A percentile compares a stretch with the other conserved stretches of the same genome.
phyloP scores from a whole-genome alignment of 176 grass and related monocot species.

The Poa pratensis region DNA sequence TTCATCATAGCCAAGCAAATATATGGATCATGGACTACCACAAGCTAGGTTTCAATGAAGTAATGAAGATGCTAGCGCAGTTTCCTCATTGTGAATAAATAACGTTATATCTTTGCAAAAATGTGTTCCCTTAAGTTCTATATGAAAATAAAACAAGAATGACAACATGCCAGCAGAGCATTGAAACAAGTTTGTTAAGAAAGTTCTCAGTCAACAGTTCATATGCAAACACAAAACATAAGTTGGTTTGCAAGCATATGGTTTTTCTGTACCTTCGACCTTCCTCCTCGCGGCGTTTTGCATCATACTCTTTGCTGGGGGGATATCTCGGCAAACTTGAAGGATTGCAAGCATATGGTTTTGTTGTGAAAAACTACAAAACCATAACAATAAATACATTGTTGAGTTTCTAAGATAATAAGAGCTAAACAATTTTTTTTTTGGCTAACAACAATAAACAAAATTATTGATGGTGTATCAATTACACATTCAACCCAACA shows the following conservation, averaged over 20 bases:
- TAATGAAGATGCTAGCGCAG: neutral
- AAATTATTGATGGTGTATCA: neutral
- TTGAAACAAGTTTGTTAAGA: neutral
- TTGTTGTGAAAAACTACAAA: constrained; percentile 86
- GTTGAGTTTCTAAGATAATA: constrained; percentile 1
- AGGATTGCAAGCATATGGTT: constrained; percentile 92
- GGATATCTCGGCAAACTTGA: constrained; percentile 92
- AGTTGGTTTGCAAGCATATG: neutral
- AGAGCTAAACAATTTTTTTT: neutral
- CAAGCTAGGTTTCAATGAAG: neutral
- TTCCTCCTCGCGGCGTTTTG: constrained; percentile 89
- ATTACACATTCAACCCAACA: constrained; percentile 14
- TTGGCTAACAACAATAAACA: neutral
- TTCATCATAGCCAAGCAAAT: constrained; percentile 28
- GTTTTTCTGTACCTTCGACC: constrained; percentile 60
- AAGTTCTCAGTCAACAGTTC: constrained; percentile 5
- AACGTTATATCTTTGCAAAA: neutral
- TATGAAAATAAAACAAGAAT: neutral
- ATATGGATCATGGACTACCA: neutral
- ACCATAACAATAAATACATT: constrained; percentile 25
- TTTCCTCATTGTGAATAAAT: constrained; percentile 8
- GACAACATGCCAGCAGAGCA: neutral
- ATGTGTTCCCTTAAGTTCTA: neutral
- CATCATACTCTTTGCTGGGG: constrained; percentile 98
- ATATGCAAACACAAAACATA: constrained; percentile 26